phyloP scores from a whole-genome alignment of 495 filamentous ascomycete genomes.

The Darksidea phi region DNA sequence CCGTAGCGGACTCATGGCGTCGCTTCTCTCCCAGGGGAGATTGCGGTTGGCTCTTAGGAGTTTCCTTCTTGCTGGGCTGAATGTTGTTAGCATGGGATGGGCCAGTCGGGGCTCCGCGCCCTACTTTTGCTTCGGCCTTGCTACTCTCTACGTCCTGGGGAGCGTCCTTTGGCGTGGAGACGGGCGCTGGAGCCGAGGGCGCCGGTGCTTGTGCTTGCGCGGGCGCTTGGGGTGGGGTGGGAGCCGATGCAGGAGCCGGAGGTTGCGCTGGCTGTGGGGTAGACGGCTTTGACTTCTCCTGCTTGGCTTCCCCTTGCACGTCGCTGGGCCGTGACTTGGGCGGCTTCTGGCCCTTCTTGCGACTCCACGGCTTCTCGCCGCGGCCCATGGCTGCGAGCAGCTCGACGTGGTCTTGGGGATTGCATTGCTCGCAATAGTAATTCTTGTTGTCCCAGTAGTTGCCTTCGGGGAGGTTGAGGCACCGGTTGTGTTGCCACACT shows the following conservation, averaged over 20 bases:
- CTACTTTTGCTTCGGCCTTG: constrained; percentile 20
- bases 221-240: neutral
- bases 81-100: neutral
- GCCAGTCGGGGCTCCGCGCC: neutral
- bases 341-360: constrained; percentile 37
- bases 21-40: constrained; percentile 35
- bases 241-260: constrained; percentile 3
- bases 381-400: constrained; percentile 69
- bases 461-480: constrained; percentile 80
- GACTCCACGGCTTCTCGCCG: constrained; percentile 59
- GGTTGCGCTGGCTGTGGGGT: neutral
- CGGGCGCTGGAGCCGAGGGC: neutral
- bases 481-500: constrained; percentile 96
- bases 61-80: constrained; percentile 19
- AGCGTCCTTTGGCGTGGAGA: neutral
- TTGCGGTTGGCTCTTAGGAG: constrained; percentile 23
- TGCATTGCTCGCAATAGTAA: constrained; percentile 90
- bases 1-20: constrained; percentile 11
- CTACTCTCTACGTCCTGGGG: constrained; percentile 8
- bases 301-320: constrained; percentile 5
- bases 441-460: constrained; percentile 65
- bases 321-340: constrained; percentile 39
- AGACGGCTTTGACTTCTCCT: constrained; percentile 3
- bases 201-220: neutral
- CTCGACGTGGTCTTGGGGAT: constrained; percentile 73